Percentiles rank a stretch among this genome's conserved stretches.
phyloP scores from a whole-genome alignment of 306 rosid genomes.

The Sesbania bispinosa region DNA sequence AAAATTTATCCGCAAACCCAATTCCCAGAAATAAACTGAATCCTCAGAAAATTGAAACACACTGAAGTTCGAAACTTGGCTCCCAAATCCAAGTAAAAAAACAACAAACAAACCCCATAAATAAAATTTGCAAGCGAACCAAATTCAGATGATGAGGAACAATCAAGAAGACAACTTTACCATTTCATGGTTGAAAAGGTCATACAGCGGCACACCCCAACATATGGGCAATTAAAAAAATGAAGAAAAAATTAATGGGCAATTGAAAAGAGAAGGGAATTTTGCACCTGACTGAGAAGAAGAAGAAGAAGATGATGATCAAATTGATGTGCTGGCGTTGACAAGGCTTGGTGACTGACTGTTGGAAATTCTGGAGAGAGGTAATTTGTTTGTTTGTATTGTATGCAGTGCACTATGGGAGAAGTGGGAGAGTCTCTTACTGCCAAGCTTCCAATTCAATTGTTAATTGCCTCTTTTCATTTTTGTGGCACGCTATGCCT shows the following conservation, averaged over 20 bases:
- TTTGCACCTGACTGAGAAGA: constrained; percentile 3
- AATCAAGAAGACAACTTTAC: constrained; percentile 24
- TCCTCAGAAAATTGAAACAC: neutral
- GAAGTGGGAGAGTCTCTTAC: constrained; percentile 6
- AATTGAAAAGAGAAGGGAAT: constrained; percentile 10
- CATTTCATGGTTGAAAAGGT: constrained; percentile 5
- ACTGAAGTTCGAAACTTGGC: neutral
- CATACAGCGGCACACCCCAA: neutral
- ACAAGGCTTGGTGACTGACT: neutral
- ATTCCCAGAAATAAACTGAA: too few relatives aligned
- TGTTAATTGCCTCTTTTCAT: neutral
- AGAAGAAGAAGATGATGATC: constrained; percentile 10
- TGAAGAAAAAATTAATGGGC: neutral
- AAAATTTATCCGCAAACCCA: too few relatives aligned
- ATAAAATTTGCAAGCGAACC: neutral
- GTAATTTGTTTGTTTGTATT: neutral
- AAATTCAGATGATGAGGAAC: neutral
- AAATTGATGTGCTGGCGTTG: constrained; percentile 5
- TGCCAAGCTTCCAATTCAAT: neutral
- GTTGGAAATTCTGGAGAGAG: neutral
- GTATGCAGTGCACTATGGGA: neutral
- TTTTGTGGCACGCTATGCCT: constrained; percentile 7
- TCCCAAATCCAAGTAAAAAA: neutral
- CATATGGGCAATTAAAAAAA: neutral
- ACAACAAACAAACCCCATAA: neutral